Base-by-base conservation (phyloP, 2,329 filamentous ascomycete species). In the Domatiomyces globalis region DNA sequence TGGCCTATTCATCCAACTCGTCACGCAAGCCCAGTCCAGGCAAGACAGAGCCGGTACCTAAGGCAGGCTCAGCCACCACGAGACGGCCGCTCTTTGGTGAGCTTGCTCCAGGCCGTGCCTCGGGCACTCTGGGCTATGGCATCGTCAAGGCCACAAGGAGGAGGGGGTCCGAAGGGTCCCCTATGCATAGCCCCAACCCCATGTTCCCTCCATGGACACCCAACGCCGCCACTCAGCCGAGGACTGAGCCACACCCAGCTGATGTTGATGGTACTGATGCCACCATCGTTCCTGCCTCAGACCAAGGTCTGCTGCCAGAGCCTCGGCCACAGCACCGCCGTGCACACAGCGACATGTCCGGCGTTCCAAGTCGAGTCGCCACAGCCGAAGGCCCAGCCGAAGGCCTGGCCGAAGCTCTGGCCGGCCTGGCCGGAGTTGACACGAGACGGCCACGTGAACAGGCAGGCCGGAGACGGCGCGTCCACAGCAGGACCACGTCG, bases 131-230 rank as follows among this genome's bases (percentile, higher is more conserved):
- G 49, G 80, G 79, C 4, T 80, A 79, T 67, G 82, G 81, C 49
- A 84, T 84, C 56, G 71, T 76, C 54, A 65, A 67, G 33, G 61
- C 70, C 48, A 69, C 75, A 48, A 71, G 73, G 54, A 73, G 83
- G 56, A 76, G 83, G 65, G 82, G 81, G 19, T 86, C 84, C 44
- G 85, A 89, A 62, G 82, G 84, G n/a, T 61, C 59, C 20, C 80
- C 75, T 63, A 67, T 84, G 57, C 73, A 76, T 55, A 75, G 74
- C 58, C 67, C 75, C 53, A 70, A 67, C 53, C 65, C 71, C 9
- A 67, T 68, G 51, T 66, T 69, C 55, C 55, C 65, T 9, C 33
- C 15, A 10, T 47, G 52, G n/a, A 52, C 18, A 6, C 43, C 42
- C 22, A 43, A 19, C 12, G 27, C 22, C 27, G 2, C 39, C 19